Evolutionary conservation across 1,284 basidiomycete species (phyloP), one percentile per base, ranked within the genome.

Genomic region (Somion occarium): DNA sequence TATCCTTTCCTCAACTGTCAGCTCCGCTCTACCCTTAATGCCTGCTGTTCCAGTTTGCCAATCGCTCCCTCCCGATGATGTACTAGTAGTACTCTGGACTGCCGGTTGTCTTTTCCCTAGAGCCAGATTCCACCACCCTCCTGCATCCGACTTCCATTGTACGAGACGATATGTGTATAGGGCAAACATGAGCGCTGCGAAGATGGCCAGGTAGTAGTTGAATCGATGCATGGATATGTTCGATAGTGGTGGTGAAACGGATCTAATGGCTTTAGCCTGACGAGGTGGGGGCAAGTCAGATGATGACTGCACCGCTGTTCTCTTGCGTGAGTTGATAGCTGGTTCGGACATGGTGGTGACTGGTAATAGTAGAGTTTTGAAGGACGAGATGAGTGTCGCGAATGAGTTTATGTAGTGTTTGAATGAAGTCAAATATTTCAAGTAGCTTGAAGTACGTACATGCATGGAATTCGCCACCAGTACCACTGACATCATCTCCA

Each of bases 61-160:
- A 13, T 37, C 45, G 13, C 24, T 19, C 39, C 41, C 51, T 34
- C 38, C 41, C 15, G 30, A 22, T 27, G 44, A 22, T 23, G 5
- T 18, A 23, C 19, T n/a, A 27, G 11, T 9, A 9, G 12, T 22
- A 49, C 4, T 18, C 18, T 20, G 41, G 20, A 63, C 51, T 60
- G 64, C 58, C 15, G 65, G 62, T 7, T 65, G 64, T n/a, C 52
- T 58, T 55, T 58, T 63, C 2, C 79, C 76, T 7, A 79, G 56
- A 0, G 73, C 71, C 9, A 80, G 61, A 55, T 78, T 79, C 78
- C 79, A 80, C 81, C 80, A 83, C 15, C 79, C 77, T 0, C 80
- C 79, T 20, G 74, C 75, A 19, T 78, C 71, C 0, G 65, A 60
- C 62, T 83, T 82, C 71, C 74, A 76, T 54, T 78, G 73, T 24